Base-by-base conservation (phyloP, 306 rosid genomes). In the Castanea mollissima region DNA sequence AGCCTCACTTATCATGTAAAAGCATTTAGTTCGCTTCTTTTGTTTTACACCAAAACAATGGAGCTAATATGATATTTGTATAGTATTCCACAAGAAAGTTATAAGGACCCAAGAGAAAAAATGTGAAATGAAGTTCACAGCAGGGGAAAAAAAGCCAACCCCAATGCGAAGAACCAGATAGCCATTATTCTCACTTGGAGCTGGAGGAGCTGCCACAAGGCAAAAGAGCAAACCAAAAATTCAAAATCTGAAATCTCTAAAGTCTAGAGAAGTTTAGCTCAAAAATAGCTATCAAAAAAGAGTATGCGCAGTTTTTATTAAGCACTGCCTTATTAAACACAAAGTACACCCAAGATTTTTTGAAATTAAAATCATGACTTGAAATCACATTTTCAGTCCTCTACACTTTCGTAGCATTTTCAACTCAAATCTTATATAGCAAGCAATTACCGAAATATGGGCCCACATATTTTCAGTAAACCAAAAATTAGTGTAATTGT, bases 151-250 rank as follows among this genome's bases (percentile, higher is more conserved):
- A 83, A 79, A 78, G 86, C 96, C 38, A 75, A 95, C 97, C 52
- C 98, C 97, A 79, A 82, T 91, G 31, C 98, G 96, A 81, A 95
- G 98, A 70, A 92, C 94, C 83, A 95, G 80, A 85, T 89, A 95
- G 68, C 99, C 99, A 34, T 90, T 90, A 84, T 84, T 91, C 82
- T 93, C 87, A 29, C 23, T 93, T 11, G 91, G 91, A 73, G 97
- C 90, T 14, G 94, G 91, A 75, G 97, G 99, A 83, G 98, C 98
- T 93, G 94, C 65, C 81, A 90, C 73, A 74, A 78, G 34, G 76
- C 72, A 83, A 55, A 19, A 46, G 52, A 46, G 0, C 49, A 41
- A 46, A 46, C 52, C 15, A 46, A 19, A 55, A 25, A 57, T 74
- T 76, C 58, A 69, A 49, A 72, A 74, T 54, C 49, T 41, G 49